Base-by-base conservation (phyloP, 176 grass and related monocot genomes). In the Puccinellia tenuiflora region DNA sequence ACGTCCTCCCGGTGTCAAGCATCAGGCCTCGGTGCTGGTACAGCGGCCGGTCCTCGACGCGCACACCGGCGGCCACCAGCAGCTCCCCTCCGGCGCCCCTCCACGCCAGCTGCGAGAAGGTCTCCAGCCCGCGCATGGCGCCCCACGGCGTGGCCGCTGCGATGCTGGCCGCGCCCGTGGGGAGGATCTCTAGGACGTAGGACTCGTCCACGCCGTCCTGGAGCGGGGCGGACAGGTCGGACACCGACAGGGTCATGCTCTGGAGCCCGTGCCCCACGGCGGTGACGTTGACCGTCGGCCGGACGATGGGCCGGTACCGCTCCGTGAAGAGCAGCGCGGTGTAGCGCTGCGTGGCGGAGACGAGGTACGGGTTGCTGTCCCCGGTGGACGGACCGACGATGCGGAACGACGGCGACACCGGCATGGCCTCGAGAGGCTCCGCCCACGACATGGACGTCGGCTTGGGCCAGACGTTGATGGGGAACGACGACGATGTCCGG, bases 91-190 rank as follows among this genome's bases (percentile, higher is more conserved):
- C 4, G 5, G 3, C 3, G 2, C 16, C 21, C 18, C 68, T 78
- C 83, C 90, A 91, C 10, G 83, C 47, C 31, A 98, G 91, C 87
- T 98, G 96, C 55, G 92, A 95, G 83, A 95, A 83, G 20, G 91
- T 90, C 77, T 98, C 96, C n/a, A 98, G 83, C 56, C 96, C 96
- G 75, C 71, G 90, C 85, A 98, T 98, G 84, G 90, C 92, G 53
- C 91, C 96, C 96, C 96, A 98, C 59, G 85, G 71, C 75, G 96
- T 95, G 73, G 34, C 73, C 16, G 93, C 93, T 6, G 68, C 67
- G 21, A 98, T 20, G 53, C 77, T 78, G 30, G 40, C 80, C 13
- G 40, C 17, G 47, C 50, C 78, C 0, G 75, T 31, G 59, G 79
- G 38, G 30, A 79, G 72, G 39, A 98, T 77, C 72, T 79, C 83